Conservation (phyloP, 306 rosid genomes). For the Ormosia semicastrata region DNA sequence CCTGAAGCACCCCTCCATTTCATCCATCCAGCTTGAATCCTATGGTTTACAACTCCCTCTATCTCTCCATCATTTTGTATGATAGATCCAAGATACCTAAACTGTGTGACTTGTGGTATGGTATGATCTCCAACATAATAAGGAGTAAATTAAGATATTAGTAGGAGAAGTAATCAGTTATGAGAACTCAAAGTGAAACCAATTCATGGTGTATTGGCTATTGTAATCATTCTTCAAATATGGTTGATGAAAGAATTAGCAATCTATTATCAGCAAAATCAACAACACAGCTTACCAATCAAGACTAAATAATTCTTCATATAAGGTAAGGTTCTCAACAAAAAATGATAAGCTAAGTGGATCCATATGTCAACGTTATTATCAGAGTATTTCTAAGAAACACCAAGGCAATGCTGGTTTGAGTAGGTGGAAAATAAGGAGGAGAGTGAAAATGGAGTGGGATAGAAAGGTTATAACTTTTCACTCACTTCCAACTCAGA, state of each 20-base stretch:
- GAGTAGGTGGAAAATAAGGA: neutral
- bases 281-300: slow-evolving; percentile 2
- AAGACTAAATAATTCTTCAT: slow-evolving; percentile 8
- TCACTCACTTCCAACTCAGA: neutral
- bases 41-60: no score
- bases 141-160: neutral
- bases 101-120: no score
- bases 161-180: neutral
- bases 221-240: slow-evolving; percentile 8
- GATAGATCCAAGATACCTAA: no score
- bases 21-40: no score
- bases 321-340: neutral
- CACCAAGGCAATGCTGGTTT: neutral
- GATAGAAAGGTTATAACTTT: slow-evolving; percentile 5
- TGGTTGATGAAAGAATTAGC: neutral
- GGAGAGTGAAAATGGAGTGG: neutral
- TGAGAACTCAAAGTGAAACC: slow-evolving; percentile 20
- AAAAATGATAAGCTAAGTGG: slow-evolving; percentile 20
- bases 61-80: no score
- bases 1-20: no score
- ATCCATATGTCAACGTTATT: neutral
- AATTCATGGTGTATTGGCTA: neutral
- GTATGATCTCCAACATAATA: no score
- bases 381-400: slow-evolving; percentile 1
- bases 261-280: slow-evolving; percentile 24